A percentile compares a stretch with the other conserved stretches of the same genome.
These are phyloP conservation scores for Lodderomyces metapsilosis DNA, from an alignment of 1,139 yeast species.

Conservation along the genomic window DNA sequence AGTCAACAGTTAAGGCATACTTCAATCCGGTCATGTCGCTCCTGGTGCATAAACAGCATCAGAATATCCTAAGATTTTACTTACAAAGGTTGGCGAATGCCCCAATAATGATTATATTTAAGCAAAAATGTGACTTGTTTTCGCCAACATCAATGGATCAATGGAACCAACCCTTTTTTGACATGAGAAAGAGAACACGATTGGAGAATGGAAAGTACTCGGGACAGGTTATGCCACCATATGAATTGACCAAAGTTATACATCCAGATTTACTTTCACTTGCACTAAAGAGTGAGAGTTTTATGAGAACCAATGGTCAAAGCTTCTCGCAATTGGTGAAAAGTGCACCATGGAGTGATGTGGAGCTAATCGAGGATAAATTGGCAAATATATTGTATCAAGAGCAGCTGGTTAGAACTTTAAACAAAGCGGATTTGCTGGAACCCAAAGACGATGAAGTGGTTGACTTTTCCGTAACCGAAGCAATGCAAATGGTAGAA, in stretches of 20 bases:
- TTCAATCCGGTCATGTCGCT: slow-evolving; percentile 19
- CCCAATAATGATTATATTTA: slow-evolving; percentile 34
- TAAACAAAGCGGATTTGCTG: background rate
- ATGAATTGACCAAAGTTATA: slow-evolving; percentile 30
- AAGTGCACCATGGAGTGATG: slow-evolving; percentile 11
- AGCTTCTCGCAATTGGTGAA: background rate
- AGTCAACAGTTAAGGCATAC: slow-evolving; percentile 20
- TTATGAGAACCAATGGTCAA: background rate
- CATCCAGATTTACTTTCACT: slow-evolving; percentile 29
- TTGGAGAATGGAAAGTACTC: slow-evolving; percentile 4
- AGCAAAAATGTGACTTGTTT: slow-evolving; percentile 29
- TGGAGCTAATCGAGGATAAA: slow-evolving; percentile 10
- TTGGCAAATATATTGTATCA: slow-evolving; percentile 9
- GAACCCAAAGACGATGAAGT: too few species aligned
- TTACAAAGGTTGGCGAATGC: slow-evolving; percentile 23
- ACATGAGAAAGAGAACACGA: background rate
- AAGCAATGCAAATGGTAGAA: background rate
- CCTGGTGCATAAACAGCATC: slow-evolving; percentile 15
- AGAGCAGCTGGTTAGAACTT: background rate
- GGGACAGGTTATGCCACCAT: slow-evolving; percentile 19
- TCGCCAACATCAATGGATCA: slow-evolving; percentile 27
- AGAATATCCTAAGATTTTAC: slow-evolving; percentile 31
- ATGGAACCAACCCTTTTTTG: slow-evolving; percentile 21
- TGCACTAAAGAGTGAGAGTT: slow-evolving; percentile 20
- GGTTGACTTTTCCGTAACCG: background rate